These are phyloP conservation scores for Apocynum venetum DNA, from an alignment of 257 asterid species.

Conservation along the genomic window DNA sequence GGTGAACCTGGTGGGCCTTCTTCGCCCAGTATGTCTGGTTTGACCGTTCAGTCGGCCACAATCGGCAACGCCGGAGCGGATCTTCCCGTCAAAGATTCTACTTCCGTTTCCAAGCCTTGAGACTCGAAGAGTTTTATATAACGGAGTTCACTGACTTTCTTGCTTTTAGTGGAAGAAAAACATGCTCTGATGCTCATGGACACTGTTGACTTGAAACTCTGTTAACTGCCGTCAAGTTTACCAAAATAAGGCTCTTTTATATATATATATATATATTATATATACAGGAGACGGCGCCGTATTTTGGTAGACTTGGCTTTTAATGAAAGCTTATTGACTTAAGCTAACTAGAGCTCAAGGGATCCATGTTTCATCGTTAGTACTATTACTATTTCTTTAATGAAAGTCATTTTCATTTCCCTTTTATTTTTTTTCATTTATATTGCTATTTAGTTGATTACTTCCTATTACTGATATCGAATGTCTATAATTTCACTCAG, in stretches of 20 bases:
- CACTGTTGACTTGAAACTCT: constrained; percentile 3
- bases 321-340: constrained; percentile 19
- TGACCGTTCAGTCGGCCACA: constrained; percentile 69
- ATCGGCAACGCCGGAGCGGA: constrained; percentile 28
- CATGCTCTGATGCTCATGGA: too few relatives aligned
- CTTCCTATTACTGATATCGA: too few relatives aligned
- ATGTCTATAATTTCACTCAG: too few relatives aligned
- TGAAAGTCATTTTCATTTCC: not conserved
- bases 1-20: constrained; percentile 29
- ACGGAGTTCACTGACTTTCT: constrained; percentile 28
- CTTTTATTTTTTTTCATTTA: not conserved
- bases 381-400: constrained; percentile 9
- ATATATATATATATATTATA: not conserved
- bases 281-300: constrained; percentile 32
- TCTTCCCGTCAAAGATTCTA: constrained; percentile 44
- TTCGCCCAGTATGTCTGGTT: constrained; percentile 68
- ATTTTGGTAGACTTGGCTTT: constrained; percentile 53
- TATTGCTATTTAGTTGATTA: too few relatives aligned
- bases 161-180: not conserved
- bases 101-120: constrained; percentile 49
- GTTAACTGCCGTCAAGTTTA: constrained; percentile 44
- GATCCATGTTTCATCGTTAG: constrained; percentile 12
- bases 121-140: not conserved
- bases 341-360: constrained; percentile 31
- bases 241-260: constrained; percentile 39